Evolutionary conservation across 2,329 filamentous ascomycete species (phyloP).

Genomic region (Ophiocordyceps camponoti-floridani): DNA sequence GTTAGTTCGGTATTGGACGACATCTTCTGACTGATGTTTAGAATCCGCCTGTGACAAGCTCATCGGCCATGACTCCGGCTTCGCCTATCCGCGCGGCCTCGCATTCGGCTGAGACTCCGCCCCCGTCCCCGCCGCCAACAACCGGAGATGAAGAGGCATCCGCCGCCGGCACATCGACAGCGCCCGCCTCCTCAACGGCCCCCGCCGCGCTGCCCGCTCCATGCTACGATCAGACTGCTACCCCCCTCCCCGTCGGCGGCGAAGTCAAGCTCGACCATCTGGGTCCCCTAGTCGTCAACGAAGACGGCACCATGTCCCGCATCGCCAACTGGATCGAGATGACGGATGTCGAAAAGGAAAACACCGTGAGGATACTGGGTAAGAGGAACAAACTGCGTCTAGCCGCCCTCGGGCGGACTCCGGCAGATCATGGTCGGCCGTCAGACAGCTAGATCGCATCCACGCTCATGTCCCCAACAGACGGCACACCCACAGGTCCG

Average conservation of each 20-base stretch:
- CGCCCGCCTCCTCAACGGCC: background rate
- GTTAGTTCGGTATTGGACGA: too few relatives aligned
- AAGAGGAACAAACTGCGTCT: conserved; percentile 50
- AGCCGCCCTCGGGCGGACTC: conserved; percentile 24
- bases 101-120: too few relatives aligned
- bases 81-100: too few relatives aligned
- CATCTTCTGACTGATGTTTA: too few relatives aligned
- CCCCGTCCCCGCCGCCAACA: background rate
- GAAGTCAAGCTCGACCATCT: conserved; percentile 45
- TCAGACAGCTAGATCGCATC: background rate
- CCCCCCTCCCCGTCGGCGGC: conserved; percentile 14
- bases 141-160: background rate
- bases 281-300: conserved; percentile 57
- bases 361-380: conserved; percentile 47
- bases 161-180: background rate
- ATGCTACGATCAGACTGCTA: conserved; percentile 4
- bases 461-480: background rate
- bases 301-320: conserved; percentile 51
- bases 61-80: too few relatives aligned
- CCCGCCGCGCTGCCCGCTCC: conserved; percentile 10
- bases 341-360: conserved; percentile 47
- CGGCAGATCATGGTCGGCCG: too few relatives aligned
- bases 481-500: too few relatives aligned
- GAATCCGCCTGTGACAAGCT: too few relatives aligned
- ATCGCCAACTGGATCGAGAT: conserved; percentile 60